Evolutionary conservation across 352 stramenopile genomes (phyloP).

Genomic region (Blastocystis sp.): DNA sequence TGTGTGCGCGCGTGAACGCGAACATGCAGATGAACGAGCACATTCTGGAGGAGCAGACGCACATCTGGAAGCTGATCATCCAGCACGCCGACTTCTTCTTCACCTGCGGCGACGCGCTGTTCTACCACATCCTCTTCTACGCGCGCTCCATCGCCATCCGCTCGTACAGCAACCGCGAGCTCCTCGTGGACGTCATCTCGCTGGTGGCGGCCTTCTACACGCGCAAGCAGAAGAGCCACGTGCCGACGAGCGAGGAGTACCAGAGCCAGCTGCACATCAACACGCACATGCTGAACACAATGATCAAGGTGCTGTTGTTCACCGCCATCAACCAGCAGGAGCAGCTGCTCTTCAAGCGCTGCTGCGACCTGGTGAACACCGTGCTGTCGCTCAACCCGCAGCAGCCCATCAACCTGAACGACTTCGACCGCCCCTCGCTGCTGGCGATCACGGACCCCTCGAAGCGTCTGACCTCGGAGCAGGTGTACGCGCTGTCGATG

Average conservation of each 20-base stretch:
- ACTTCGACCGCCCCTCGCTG: background rate
- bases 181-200: slow-evolving; percentile 34
- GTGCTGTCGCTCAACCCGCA: slow-evolving; percentile 21
- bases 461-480: background rate
- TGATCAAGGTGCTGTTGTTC: background rate
- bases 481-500: background rate
- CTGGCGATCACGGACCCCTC: background rate
- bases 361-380: slow-evolving; percentile 40
- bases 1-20: slow-evolving; percentile 1
- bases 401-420: slow-evolving; percentile 11
- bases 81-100: slow-evolving; percentile 63
- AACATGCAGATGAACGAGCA: slow-evolving; percentile 68
- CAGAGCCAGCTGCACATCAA: slow-evolving; percentile 16
- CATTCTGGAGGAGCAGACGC: slow-evolving; percentile 46
- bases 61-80: slow-evolving; percentile 59
- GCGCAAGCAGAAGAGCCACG: slow-evolving; percentile 1
- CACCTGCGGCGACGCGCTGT: slow-evolving; percentile 21
- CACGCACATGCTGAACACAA: slow-evolving; percentile 14
- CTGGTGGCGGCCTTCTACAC: slow-evolving; percentile 13
- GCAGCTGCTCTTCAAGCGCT: slow-evolving; percentile 27
- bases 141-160: background rate
- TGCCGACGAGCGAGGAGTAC: background rate
- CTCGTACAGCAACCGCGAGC: background rate
- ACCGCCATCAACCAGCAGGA: slow-evolving; percentile 2
- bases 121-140: slow-evolving; percentile 35